phyloP scores from a whole-genome alignment of 768 basidiomycete species.

The Podaxis pistillaris region DNA sequence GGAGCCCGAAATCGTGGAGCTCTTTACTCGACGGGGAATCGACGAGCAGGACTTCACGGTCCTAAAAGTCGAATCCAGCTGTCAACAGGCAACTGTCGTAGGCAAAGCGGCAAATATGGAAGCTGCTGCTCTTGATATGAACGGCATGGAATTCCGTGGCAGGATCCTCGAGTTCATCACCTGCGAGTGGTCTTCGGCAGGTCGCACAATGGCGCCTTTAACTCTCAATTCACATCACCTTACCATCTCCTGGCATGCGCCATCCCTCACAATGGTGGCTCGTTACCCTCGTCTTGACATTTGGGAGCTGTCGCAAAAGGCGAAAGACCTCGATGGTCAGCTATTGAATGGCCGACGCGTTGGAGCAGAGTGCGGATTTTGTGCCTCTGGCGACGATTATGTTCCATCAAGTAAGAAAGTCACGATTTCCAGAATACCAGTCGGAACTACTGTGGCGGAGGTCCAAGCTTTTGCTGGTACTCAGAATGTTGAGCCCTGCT shows the following conservation, averaged over 20 bases:
- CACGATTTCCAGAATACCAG: conserved; percentile 10
- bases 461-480: conserved; percentile 5
- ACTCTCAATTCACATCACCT: conserved; percentile 35
- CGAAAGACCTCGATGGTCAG: conserved; percentile 33
- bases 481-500: not conserved
- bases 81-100: conserved; percentile 40
- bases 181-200: conserved; percentile 33
- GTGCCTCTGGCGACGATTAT: conserved; percentile 1
- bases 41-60: not conserved
- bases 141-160: conserved; percentile 47
- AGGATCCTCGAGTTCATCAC: conserved; percentile 41
- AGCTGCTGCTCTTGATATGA: conserved; percentile 39
- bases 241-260: conserved; percentile 50
- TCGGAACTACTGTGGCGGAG: not conserved
- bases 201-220: conserved; percentile 34
- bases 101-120: conserved; percentile 40
- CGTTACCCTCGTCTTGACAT: conserved; percentile 32
- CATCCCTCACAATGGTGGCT: conserved; percentile 44
- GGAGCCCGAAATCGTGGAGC: conserved; percentile 14
- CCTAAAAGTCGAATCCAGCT: conserved; percentile 22
- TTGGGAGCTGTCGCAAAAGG: conserved; percentile 31
- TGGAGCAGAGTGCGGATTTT: conserved; percentile 42
- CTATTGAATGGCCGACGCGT: conserved; percentile 41
- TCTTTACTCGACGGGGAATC: conserved; percentile 16
- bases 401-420: not conserved